These are phyloP conservation scores for Pittosporum tobira DNA, from an alignment of 129 eudicot species.

Conservation along the genomic window DNA sequence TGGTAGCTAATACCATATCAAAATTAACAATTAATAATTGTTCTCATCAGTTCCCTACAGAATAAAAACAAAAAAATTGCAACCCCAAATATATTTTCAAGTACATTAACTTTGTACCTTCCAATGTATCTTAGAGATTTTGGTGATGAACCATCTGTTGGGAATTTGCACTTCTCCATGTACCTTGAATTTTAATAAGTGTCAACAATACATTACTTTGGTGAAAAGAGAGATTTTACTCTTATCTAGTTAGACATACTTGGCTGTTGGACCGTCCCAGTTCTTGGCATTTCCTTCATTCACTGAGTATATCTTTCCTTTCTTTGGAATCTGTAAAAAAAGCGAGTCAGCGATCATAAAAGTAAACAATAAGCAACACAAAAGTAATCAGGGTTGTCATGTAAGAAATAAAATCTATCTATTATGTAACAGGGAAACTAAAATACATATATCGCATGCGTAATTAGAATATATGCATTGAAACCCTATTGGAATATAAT, in stretches of 20 bases:
- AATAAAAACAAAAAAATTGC: not conserved
- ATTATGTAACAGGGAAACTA: not conserved
- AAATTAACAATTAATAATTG: not conserved
- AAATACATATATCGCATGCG: not conserved
- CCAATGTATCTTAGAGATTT: conserved; percentile 94
- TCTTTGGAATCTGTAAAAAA: conserved; percentile 65
- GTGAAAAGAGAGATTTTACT: not conserved
- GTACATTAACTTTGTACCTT: conserved; percentile 44
- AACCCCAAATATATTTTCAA: not conserved
- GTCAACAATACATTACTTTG: not conserved
- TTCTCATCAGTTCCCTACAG: not conserved
- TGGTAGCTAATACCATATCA: not conserved
- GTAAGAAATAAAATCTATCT: not conserved
- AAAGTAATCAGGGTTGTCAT: not conserved
- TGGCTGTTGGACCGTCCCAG: conserved; percentile 92
- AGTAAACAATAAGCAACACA: not conserved
- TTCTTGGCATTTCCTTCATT: conserved; percentile 98
- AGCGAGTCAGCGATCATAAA: not conserved
- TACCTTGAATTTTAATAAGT: conserved; percentile 38
- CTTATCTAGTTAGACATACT: conserved; percentile 34
- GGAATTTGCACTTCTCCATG: conserved; percentile 90
- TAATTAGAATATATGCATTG: no score
- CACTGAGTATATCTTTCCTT: conserved; percentile 91
- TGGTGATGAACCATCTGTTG: conserved; percentile 77
- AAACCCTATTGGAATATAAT: no score